These are phyloP conservation scores for Pyrrhoderma lamaoense DNA, from an alignment of 1,284 basidiomycete genomes.

Conservation along the genomic window DNA sequence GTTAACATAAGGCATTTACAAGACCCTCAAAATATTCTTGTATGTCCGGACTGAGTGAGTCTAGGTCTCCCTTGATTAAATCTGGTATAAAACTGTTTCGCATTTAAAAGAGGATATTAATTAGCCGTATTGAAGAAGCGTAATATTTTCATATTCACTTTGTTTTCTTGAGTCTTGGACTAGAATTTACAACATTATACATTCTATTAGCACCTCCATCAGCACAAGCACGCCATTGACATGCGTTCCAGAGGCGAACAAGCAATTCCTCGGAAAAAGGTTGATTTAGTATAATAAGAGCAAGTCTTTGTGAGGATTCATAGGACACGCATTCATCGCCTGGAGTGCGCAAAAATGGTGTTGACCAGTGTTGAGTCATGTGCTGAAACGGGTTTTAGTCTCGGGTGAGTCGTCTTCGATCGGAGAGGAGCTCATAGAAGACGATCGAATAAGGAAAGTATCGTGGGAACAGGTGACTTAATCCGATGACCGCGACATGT, in stretches of 20 bases:
- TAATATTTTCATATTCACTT: constrained; percentile 23
- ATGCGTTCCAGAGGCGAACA: constrained; percentile 60
- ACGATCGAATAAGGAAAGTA: neutral
- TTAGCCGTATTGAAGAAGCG: neutral
- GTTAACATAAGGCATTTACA: constrained; percentile 31
- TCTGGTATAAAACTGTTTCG: constrained; percentile 63
- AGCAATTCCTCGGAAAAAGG: constrained; percentile 67
- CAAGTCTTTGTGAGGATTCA: constrained; percentile 26
- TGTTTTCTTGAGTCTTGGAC: constrained; percentile 1
- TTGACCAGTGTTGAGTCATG: constrained; percentile 10
- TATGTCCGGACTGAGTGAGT: constrained; percentile 78
- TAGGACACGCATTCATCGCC: neutral
- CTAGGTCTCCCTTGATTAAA: constrained; percentile 89
- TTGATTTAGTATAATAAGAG: constrained; percentile 85
- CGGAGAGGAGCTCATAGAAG: neutral
- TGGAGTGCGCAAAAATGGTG: constrained; percentile 2
- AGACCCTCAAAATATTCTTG: constrained; percentile 55
- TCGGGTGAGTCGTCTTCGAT: too few species aligned
- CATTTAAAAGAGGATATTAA: constrained; percentile 13
- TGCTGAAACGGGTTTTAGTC: neutral
- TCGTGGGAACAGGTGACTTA: neutral
- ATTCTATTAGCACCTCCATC: constrained; percentile 93
- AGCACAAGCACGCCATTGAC: constrained; percentile 69
- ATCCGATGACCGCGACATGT: too few species aligned
- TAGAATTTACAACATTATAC: constrained; percentile 47